Percentiles rank a stretch among this genome's conserved stretches.
Evolutionary conservation across 2,329 filamentous ascomycete species (phyloP).

Genomic region (Stachybotrys echinatus): DNA sequence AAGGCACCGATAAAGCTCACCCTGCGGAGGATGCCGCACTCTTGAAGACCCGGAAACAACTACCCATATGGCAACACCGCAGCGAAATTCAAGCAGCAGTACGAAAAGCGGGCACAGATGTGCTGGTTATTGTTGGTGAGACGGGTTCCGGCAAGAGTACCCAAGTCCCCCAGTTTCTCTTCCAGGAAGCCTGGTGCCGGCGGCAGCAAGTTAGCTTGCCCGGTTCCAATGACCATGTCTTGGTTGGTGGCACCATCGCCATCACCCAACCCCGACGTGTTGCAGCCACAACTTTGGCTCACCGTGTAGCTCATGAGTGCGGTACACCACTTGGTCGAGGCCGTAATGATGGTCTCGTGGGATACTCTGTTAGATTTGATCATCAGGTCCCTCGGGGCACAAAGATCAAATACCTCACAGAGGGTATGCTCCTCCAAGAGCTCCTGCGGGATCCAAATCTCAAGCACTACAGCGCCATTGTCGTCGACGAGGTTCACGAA

Average conservation of each 20-base stretch:
- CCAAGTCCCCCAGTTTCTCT: slow-evolving; percentile 87
- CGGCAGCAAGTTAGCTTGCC: slow-evolving; percentile 47
- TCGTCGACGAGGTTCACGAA: slow-evolving; percentile 97
- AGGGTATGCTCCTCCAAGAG: slow-evolving; percentile 94
- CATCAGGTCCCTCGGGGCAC: slow-evolving; percentile 77
- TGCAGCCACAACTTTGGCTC: slow-evolving; percentile 84
- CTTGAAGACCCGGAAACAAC: slow-evolving; percentile 51
- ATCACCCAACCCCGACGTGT: slow-evolving; percentile 93
- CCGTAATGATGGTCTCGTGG: slow-evolving; percentile 53
- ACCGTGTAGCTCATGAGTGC: slow-evolving; percentile 77
- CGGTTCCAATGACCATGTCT: slow-evolving; percentile 32
- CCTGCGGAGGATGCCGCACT: slow-evolving; percentile 22
- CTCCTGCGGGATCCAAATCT: slow-evolving; percentile 80
- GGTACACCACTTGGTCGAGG: slow-evolving; percentile 45
- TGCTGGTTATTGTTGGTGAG: slow-evolving; percentile 84
- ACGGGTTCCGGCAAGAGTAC: slow-evolving; percentile 97
- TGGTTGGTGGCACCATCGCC: slow-evolving; percentile 75
- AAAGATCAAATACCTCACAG: slow-evolving; percentile 88
- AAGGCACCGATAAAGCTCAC: background rate
- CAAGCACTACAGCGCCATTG: slow-evolving; percentile 78
- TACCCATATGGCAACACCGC: slow-evolving; percentile 77
- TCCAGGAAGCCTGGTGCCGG: slow-evolving; percentile 72
- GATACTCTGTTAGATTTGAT: slow-evolving; percentile 94
- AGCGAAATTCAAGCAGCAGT: slow-evolving; percentile 64
- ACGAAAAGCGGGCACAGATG: slow-evolving; percentile 50